Conservation (phyloP, 306 rosid species). For the Cucurbita ficifolia region DNA sequence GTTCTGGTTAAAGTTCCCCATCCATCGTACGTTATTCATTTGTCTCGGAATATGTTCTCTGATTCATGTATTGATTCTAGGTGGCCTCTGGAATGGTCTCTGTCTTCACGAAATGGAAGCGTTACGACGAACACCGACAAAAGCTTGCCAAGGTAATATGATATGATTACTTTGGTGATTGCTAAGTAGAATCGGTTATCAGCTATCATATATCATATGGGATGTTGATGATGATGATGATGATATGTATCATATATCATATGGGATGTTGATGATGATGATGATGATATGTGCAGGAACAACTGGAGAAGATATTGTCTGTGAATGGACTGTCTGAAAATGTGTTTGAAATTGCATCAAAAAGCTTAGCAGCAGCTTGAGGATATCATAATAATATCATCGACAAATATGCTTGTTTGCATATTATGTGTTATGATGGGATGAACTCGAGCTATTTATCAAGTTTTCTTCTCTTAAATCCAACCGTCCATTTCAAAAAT, state of each 20-base stretch:
- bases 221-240: not conserved
- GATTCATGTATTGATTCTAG: slow-evolving; percentile 19
- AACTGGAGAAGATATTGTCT: slow-evolving; percentile 80
- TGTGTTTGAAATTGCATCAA: slow-evolving; percentile 87
- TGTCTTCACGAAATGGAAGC: slow-evolving; percentile 91
- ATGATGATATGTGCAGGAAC: slow-evolving; percentile 46
- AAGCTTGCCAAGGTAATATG: slow-evolving; percentile 58
- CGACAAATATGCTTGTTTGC: not conserved
- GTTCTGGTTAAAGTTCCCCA: not conserved
- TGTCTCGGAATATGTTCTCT: not conserved
- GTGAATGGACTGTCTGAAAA: slow-evolving; percentile 79
- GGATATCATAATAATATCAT: not conserved
- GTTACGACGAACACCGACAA: slow-evolving; percentile 74
- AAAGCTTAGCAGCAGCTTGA: slow-evolving; percentile 78
- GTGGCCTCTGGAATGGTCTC: slow-evolving; percentile 98
- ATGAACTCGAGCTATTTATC: slow-evolving; percentile 17
- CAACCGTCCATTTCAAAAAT: too few relatives aligned
- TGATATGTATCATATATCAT: too few relatives aligned
- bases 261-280: not conserved
- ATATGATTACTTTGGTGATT: not conserved
- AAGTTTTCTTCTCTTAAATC: not conserved
- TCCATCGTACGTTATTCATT: not conserved
- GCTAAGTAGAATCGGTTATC: not conserved
- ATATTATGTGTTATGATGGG: not conserved
- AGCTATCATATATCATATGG: not conserved